Conservation (phyloP, 2,329 filamentous ascomycete species). For the Sporothrix euskadiensis region DNA sequence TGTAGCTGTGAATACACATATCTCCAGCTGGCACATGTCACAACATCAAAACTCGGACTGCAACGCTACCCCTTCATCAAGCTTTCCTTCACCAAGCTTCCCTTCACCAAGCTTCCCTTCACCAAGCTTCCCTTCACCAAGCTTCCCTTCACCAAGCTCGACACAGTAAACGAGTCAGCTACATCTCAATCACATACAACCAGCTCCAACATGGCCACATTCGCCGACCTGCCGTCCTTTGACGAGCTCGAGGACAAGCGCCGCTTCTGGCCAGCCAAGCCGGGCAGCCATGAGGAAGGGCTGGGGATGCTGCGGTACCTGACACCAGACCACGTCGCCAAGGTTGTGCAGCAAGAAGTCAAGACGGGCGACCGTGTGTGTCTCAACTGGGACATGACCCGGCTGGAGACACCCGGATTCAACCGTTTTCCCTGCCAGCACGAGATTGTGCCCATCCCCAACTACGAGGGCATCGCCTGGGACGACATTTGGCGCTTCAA, state of each 20-base stretch:
- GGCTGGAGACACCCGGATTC: conserved; percentile 20
- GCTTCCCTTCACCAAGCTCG: too few species aligned
- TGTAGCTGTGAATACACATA: background rate
- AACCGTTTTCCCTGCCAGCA: conserved; percentile 20
- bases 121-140: too few species aligned
- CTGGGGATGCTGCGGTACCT: conserved; percentile 49
- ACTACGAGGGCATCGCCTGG: conserved; percentile 29
- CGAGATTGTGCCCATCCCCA: conserved; percentile 22
- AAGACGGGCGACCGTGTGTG: conserved; percentile 49
- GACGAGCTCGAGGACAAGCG: conserved; percentile 24
- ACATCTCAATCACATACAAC: background rate
- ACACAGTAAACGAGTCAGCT: too few species aligned
- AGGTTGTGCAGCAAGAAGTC: conserved; percentile 50
- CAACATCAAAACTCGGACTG: too few species aligned
- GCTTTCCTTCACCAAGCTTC: too few species aligned
- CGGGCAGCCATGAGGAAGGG: conserved; percentile 48
- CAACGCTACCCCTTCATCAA: too few species aligned
- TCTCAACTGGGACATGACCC: conserved; percentile 39
- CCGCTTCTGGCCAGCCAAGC: conserved; percentile 43
- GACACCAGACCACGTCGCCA: conserved; percentile 46
- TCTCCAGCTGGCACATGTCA: too few species aligned
- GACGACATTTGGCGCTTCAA: conserved; percentile 42
- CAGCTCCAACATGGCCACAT: background rate
- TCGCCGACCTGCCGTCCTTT: conserved; percentile 18
- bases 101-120: too few species aligned